Percentiles rank a stretch among this genome's conserved stretches.
phyloP scores from a whole-genome alignment of 1,284 basidiomycete species.

The Ustilago tritici region DNA sequence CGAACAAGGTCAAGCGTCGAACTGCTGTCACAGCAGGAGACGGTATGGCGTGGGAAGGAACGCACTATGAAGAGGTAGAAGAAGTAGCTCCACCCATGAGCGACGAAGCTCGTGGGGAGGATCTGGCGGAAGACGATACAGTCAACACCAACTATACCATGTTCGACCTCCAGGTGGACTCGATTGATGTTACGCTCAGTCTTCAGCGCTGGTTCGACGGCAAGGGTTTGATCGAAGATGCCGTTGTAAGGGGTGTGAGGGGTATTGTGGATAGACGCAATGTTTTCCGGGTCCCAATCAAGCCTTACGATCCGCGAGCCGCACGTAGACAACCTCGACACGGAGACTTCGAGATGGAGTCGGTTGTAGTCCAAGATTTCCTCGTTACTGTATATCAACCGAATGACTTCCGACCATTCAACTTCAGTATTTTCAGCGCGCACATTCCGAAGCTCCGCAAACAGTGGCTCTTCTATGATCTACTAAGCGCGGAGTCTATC shows the following conservation, averaged over 20 bases:
- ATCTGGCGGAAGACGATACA: conserved; percentile 48
- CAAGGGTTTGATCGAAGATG: conserved; percentile 90
- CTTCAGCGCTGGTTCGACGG: conserved; percentile 94
- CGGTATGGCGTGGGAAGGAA: conserved; percentile 67
- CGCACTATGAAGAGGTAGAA: conserved; percentile 61
- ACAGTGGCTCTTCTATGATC: conserved; percentile 94
- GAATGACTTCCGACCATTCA: conserved; percentile 85
- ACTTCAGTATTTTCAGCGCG: conserved; percentile 95
- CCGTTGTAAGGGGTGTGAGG: conserved; percentile 90
- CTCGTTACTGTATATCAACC: conserved; percentile 96
- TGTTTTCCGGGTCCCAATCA: conserved; percentile 86
- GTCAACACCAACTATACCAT: conserved; percentile 68
- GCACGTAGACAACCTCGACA: conserved; percentile 81
- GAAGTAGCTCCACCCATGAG: conserved; percentile 63
- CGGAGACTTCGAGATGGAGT: conserved; percentile 93
- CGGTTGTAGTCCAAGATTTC: conserved; percentile 89
- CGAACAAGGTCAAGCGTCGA: conserved; percentile 44
- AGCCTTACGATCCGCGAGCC: conserved; percentile 79
- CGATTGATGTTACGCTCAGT: conserved; percentile 95
- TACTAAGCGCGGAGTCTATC: conserved; percentile 84
- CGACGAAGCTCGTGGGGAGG: conserved; percentile 56
- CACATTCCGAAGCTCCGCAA: conserved; percentile 86
- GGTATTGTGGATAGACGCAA: conserved; percentile 93
- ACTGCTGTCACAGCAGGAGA: conserved; percentile 58
- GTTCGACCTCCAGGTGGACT: conserved; percentile 74